A percentile compares a stretch with the other conserved stretches of the same genome.
These are phyloP conservation scores for Paramecium sexaurelia DNA, from an alignment of 73 alveolate species.

Conservation along the genomic window DNA sequence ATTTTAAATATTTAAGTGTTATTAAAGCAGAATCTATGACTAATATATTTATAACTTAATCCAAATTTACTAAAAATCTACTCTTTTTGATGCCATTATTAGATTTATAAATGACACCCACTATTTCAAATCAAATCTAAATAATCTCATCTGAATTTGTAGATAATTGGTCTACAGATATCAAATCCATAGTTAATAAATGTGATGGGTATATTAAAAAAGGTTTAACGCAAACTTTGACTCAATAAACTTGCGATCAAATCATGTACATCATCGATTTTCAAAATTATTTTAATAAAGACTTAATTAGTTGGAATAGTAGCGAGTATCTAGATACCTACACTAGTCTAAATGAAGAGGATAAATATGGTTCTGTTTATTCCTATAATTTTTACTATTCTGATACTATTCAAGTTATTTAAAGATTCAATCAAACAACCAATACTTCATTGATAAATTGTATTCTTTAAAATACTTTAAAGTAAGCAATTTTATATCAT, in stretches of 20 bases:
- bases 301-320: not conserved
- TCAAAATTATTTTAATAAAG: not conserved
- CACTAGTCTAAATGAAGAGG: not conserved
- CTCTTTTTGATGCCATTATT: constrained; percentile 10
- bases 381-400: not conserved
- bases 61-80: not conserved
- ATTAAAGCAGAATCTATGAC: not conserved
- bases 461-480: not conserved
- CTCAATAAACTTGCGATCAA: not conserved
- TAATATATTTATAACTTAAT: not conserved
- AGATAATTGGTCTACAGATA: not conserved
- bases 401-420: not conserved
- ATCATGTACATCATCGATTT: not conserved
- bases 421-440: not conserved
- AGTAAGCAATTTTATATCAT: not conserved
- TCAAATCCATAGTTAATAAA: not conserved
- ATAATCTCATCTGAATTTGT: not conserved
- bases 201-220: not conserved
- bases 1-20: not conserved
- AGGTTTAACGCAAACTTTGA: not conserved
- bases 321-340: not conserved
- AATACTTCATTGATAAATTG: not conserved
- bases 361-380: not conserved
- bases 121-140: not conserved
- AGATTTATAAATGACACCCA: not conserved